Base-by-base conservation (phyloP, 2,329 filamentous ascomycete species). In the Cercospora zeae-maydis region DNA sequence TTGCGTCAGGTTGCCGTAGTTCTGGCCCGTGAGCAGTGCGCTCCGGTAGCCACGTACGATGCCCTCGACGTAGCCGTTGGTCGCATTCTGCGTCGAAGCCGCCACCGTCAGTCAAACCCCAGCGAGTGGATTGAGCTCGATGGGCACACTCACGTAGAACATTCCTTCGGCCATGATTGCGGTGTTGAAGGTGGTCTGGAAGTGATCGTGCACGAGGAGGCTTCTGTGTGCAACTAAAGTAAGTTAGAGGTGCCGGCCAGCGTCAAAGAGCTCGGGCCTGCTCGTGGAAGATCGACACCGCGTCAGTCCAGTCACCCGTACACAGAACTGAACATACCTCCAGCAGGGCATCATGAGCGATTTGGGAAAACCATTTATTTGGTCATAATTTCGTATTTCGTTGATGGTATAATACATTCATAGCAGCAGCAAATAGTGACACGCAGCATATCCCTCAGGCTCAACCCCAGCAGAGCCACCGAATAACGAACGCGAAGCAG, bases 1-100 rank as follows among this genome's bases (percentile, higher is more conserved):
- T 84, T 98, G 93, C 67, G 90, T 96, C 79, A 98, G 80, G 82
- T 98, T 99, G 81, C 84, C 88, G 82, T 99, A 99, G 82, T 93
- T 96, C 76, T 91, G 84, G 78, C 88, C 82, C 61, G 90, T 98
- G 75, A 99, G 86, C 67, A 99, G 89, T 74, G 89, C 86, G 80
- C 98, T 99, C 76, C 93, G 89, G 81, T 98, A 99, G 68, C 95
- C 95, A 74, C 95, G 91, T 73, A 98, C 92, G 77, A 99, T 93
- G 77, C 95, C 95, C 81, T 99, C 95, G 76, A 98, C 88, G 80
- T 96, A 98, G 80, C 93, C 96, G 74, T 65, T 78, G 31, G 77
- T 78, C 70, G 78, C 78, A 59, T 82, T 81, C 63, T 81, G 75
- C 66, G 52, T 80, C 75, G 67, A 78, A 78, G 33, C 76, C 75